Evolutionary conservation across 306 rosid genomes (phyloP).

Genomic region (Acacia crassicarpa): DNA sequence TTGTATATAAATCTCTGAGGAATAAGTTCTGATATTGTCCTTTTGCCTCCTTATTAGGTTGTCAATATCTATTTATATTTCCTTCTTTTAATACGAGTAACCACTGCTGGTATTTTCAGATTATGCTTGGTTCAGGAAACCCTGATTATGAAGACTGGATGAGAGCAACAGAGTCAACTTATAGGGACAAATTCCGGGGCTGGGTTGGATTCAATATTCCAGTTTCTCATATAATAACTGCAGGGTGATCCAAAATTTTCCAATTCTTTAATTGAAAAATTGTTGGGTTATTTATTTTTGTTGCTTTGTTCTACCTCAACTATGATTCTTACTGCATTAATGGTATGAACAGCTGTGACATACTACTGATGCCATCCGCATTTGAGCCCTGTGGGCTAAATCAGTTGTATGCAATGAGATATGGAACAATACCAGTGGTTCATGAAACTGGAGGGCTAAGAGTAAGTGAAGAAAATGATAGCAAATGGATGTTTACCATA

Average conservation of each 20-base stretch:
- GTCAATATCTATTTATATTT: constrained; percentile 16
- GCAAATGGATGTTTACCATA: constrained; percentile 9
- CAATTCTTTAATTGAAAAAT: constrained; percentile 42
- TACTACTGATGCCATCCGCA: constrained; percentile 83
- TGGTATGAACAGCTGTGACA: constrained; percentile 71
- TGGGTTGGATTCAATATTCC: constrained; percentile 95
- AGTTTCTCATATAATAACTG: constrained; percentile 80
- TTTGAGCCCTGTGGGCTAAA: constrained; percentile 94
- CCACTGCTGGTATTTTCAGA: constrained; percentile 44
- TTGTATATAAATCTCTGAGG: constrained; percentile 10
- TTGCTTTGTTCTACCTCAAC: constrained; percentile 15
- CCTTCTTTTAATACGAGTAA: not conserved
- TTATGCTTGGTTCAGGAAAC: constrained; percentile 90
- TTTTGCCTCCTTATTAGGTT: constrained; percentile 9
- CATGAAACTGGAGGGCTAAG: constrained; percentile 92
- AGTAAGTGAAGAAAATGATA: constrained; percentile 54
- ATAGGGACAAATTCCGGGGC: constrained; percentile 75
- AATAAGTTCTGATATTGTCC: constrained; percentile 7
- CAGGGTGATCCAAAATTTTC: constrained; percentile 70
- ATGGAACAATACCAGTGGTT: constrained; percentile 91
- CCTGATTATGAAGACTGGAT: constrained; percentile 74
- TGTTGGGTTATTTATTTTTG: constrained; percentile 37
- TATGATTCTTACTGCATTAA: constrained; percentile 29
- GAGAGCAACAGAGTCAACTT: constrained; percentile 71
- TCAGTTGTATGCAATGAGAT: constrained; percentile 91